phyloP scores from a whole-genome alignment of 2,329 filamentous ascomycete species.

The Salinomyces thailandicus region DNA sequence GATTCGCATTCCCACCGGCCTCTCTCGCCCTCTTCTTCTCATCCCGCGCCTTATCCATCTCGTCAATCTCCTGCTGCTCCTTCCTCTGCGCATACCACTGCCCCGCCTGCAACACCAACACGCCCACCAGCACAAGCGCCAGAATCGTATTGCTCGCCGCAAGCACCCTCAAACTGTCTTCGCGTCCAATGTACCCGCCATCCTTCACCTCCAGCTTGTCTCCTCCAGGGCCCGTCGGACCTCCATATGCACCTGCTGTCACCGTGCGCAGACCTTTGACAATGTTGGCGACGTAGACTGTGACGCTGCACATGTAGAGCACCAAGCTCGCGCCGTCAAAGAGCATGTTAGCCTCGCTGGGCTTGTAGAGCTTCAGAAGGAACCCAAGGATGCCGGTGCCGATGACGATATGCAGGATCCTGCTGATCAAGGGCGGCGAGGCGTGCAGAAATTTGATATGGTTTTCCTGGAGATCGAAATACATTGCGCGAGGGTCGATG shows the following conservation, averaged over 20 bases:
- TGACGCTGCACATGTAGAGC: conserved; percentile 73
- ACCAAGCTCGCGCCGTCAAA: conserved; percentile 71
- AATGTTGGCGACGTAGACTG: conserved; percentile 92
- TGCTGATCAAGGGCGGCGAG: conserved; percentile 81
- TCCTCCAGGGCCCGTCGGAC: not conserved
- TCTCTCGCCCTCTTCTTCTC: conserved; percentile 37
- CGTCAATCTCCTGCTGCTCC: conserved; percentile 67
- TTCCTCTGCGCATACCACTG: conserved; percentile 98
- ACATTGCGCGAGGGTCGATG: conserved; percentile 41
- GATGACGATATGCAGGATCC: conserved; percentile 89
- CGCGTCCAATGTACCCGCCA: conserved; percentile 59
- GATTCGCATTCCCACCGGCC: not conserved
- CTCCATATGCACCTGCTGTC: conserved; percentile 57
- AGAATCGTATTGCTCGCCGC: conserved; percentile 94
- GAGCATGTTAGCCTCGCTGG: conserved; percentile 86
- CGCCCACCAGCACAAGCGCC: conserved; percentile 80
- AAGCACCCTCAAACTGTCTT: conserved; percentile 84
- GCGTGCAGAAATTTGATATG: conserved; percentile 88
- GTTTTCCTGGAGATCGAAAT: conserved; percentile 75
- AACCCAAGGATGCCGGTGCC: conserved; percentile 79
- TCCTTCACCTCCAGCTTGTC: conserved; percentile 13
- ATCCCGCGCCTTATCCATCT: conserved; percentile 46
- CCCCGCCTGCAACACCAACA: conserved; percentile 85
- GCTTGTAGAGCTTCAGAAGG: conserved; percentile 87
- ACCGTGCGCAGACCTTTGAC: conserved; percentile 87